phyloP scores from a whole-genome alignment of 2,329 filamentous ascomycete species.

The Trematosphaeria pertusa region DNA sequence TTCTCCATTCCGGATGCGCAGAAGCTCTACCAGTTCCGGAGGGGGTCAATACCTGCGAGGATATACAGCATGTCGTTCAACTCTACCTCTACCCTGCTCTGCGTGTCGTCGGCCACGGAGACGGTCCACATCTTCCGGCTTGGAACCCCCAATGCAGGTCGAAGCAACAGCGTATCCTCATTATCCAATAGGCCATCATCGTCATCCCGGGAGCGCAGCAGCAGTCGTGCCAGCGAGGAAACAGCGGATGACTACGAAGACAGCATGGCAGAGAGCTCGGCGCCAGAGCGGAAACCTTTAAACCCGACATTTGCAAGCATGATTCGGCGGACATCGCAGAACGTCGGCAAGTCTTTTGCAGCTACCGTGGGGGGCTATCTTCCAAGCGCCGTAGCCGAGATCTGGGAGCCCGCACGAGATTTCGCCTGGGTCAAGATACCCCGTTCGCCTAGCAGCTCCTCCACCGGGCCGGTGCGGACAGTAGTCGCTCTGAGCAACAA shows the following conservation, averaged over 20 bases:
- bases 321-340: slow-evolving; percentile 91
- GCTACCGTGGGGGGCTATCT: slow-evolving; percentile 91
- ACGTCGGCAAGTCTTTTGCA: slow-evolving; percentile 87
- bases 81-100: slow-evolving; percentile 87
- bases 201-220: slow-evolving; percentile 50
- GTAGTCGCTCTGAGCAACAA: slow-evolving; percentile 98
- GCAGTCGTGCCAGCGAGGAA: slow-evolving; percentile 51
- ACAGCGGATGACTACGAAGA: slow-evolving; percentile 51
- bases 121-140: slow-evolving; percentile 97
- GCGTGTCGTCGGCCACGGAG: slow-evolving; percentile 94
- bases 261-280: slow-evolving; percentile 36
- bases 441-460: slow-evolving; percentile 56
- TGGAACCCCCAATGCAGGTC: slow-evolving; percentile 38
- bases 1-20: slow-evolving; percentile 90
- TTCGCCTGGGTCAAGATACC: slow-evolving; percentile 97
- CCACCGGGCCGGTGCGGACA: slow-evolving; percentile 70
- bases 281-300: slow-evolving; percentile 47
- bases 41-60: slow-evolving; percentile 91
- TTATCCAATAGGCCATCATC: slow-evolving; percentile 26
- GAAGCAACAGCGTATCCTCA: slow-evolving; percentile 44
- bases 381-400: slow-evolving; percentile 91
- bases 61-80: slow-evolving; percentile 99
- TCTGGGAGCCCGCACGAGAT: slow-evolving; percentile 94
- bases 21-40: slow-evolving; percentile 94
- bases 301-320: slow-evolving; percentile 88